Conservation (phyloP, 306 rosid species). For the Cucurbita moschata region DNA sequence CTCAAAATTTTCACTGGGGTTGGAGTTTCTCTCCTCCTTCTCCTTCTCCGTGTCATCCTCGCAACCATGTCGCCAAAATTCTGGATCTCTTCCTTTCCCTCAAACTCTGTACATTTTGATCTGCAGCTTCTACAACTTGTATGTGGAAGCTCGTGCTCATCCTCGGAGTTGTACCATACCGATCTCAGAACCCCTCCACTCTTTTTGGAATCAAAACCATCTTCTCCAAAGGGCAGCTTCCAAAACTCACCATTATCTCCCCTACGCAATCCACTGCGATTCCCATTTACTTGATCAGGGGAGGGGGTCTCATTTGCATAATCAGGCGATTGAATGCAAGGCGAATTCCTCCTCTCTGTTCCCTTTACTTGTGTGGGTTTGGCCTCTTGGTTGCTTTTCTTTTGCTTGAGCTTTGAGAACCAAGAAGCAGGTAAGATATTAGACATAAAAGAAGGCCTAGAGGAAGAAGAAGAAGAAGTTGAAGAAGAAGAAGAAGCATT, state of each 20-base stretch:
- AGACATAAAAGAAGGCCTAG: slow-evolving; percentile 45
- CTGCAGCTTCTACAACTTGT: slow-evolving; percentile 15
- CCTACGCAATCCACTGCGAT: slow-evolving; percentile 31
- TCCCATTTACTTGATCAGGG: slow-evolving; percentile 13
- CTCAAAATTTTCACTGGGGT: slow-evolving; percentile 17
- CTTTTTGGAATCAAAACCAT: slow-evolving; percentile 22
- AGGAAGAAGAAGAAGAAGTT: slow-evolving; percentile 32
- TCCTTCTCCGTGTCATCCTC: slow-evolving; percentile 9
- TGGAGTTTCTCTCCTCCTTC: slow-evolving; percentile 15
- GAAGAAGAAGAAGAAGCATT: slow-evolving; percentile 21
- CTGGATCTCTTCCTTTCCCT: slow-evolving; percentile 18
- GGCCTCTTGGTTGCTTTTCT: slow-evolving; percentile 25
- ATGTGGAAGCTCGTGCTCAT: slow-evolving; percentile 17
- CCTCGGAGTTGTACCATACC: slow-evolving; percentile 20
- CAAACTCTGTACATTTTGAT: slow-evolving; percentile 9
- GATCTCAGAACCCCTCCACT: slow-evolving; percentile 12
- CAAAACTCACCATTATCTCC: slow-evolving; percentile 43
- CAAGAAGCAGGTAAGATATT: slow-evolving; percentile 50
- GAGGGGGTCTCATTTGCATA: neutral
- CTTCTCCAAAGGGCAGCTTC: slow-evolving; percentile 69
- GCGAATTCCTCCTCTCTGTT: slow-evolving; percentile 23
- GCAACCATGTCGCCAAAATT: slow-evolving; percentile 21
- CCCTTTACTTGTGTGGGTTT: slow-evolving; percentile 21
- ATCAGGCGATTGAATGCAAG: slow-evolving; percentile 13
- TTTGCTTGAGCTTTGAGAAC: slow-evolving; percentile 65